These are phyloP conservation scores for Telopea speciosissima DNA, from an alignment of 177 flowering plant genomes.

Conservation along the genomic window DNA sequence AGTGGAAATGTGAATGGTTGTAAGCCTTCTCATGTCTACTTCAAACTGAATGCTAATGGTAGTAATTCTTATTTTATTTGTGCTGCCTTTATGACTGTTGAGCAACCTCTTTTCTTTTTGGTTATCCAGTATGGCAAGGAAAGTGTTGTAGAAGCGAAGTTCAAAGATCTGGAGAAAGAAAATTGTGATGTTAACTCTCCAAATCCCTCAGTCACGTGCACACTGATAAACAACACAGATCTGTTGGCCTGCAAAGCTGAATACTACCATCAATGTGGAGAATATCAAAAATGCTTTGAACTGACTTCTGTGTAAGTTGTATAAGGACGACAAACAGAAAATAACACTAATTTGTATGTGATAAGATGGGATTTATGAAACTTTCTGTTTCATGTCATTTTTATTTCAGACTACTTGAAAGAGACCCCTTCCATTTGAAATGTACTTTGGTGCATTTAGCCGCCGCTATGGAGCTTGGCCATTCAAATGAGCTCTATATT, in stretches of 20 bases:
- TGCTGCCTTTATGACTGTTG: not conserved
- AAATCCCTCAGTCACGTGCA: conserved; percentile 36
- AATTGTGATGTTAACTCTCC: conserved; percentile 30
- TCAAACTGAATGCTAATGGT: not conserved
- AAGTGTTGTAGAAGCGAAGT: conserved; percentile 71
- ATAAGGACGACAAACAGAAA: not conserved
- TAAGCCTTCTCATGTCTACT: not conserved
- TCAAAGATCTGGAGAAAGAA: conserved; percentile 71
- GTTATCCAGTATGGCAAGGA: conserved; percentile 75
- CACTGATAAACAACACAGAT: conserved; percentile 74
- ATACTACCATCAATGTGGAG: conserved; percentile 93
- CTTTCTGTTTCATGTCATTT: not conserved
- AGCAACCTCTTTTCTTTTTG: conserved; percentile 16
- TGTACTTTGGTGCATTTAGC: conserved; percentile 88
- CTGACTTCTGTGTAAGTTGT: conserved; percentile 65
- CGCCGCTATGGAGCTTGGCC: conserved; percentile 96
- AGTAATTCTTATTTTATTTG: not conserved
- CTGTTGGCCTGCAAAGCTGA: conserved; percentile 97
- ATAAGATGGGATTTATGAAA: not conserved
- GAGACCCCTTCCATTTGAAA: conserved; percentile 92
- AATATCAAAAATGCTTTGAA: conserved; percentile 93
- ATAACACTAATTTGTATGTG: conserved; percentile 2
- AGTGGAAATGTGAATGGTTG: not conserved
- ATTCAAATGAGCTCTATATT: conserved; percentile 93
- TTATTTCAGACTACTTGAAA: conserved; percentile 76